Evolutionary conservation across 208 protist species (phyloP).

Genomic region (Leishmania turanica): DNA sequence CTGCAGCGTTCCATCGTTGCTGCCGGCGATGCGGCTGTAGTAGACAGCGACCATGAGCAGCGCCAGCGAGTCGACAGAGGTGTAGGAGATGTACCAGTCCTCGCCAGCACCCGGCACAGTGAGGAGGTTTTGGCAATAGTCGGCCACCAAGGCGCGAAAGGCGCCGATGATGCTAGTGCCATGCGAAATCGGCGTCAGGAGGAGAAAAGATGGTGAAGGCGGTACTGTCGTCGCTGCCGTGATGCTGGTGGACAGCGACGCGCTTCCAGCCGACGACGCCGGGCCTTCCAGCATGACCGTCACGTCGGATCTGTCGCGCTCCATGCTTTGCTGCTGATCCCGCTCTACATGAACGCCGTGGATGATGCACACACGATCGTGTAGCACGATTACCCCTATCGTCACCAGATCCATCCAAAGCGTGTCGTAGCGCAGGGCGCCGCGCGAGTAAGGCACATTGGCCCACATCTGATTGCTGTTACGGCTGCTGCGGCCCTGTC

Average conservation of each 20-base stretch:
- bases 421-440: constrained; percentile 18
- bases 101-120: constrained; percentile 45
- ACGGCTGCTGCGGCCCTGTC: not conserved
- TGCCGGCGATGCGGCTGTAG: constrained; percentile 59
- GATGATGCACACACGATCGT: constrained; percentile 23
- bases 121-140: constrained; percentile 42
- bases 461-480: not conserved
- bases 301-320: not conserved
- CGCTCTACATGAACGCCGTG: constrained; percentile 26
- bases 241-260: constrained; percentile 26
- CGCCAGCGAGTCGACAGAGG: constrained; percentile 47
- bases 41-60: constrained; percentile 52
- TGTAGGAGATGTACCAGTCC: constrained; percentile 73
- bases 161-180: not conserved
- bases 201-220: not conserved
- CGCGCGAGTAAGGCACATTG: constrained; percentile 4
- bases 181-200: not conserved
- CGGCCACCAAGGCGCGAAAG: not conserved
- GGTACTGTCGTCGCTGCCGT: not conserved
- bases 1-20: constrained; percentile 42
- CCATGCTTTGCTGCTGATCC: not conserved
- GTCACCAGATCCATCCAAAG: constrained; percentile 28
- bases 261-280: not conserved
- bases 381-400: constrained; percentile 18
- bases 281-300: not conserved